These are phyloP conservation scores for Zalaria obscura DNA, from an alignment of 2,329 filamentous ascomycete species.

Conservation along the genomic window DNA sequence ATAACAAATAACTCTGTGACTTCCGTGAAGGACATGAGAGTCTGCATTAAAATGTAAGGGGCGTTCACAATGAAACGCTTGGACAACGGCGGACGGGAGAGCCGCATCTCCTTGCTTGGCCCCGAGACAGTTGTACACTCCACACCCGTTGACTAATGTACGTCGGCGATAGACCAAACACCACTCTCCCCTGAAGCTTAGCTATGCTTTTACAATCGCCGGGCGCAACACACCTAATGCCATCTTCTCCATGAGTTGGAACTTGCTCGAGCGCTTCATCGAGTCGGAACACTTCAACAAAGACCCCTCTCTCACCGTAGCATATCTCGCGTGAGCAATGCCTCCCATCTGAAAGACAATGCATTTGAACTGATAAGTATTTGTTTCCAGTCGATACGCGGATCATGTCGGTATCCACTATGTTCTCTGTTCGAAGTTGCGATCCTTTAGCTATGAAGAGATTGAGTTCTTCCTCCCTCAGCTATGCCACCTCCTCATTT, in stretches of 20 bases:
- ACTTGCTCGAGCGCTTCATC: constrained; percentile 79
- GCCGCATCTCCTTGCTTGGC: too few relatives aligned
- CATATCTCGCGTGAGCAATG: constrained; percentile 65
- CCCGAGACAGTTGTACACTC: too few relatives aligned
- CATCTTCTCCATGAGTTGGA: constrained; percentile 46
- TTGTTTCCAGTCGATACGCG: constrained; percentile 55
- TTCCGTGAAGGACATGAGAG: too few relatives aligned
- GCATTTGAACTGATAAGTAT: constrained; percentile 9
- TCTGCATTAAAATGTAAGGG: too few relatives aligned
- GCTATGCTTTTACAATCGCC: neutral
- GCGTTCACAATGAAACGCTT: too few relatives aligned
- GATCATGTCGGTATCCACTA: constrained; percentile 85
- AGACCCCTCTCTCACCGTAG: constrained; percentile 76
- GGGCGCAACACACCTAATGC: neutral
- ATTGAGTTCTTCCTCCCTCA: constrained; percentile 83
- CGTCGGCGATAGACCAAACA: neutral
- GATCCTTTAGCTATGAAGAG: constrained; percentile 79
- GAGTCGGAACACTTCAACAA: constrained; percentile 90
- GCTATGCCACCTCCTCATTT: constrained; percentile 77
- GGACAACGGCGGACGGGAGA: too few relatives aligned
- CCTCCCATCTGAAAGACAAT: constrained; percentile 6
- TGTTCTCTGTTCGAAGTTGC: constrained; percentile 76
- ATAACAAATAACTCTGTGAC: too few relatives aligned
- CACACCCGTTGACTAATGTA: too few relatives aligned
- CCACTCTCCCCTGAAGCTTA: neutral